phyloP scores from a whole-genome alignment of 1,139 yeast genomes.

The Yarrowia galli region DNA sequence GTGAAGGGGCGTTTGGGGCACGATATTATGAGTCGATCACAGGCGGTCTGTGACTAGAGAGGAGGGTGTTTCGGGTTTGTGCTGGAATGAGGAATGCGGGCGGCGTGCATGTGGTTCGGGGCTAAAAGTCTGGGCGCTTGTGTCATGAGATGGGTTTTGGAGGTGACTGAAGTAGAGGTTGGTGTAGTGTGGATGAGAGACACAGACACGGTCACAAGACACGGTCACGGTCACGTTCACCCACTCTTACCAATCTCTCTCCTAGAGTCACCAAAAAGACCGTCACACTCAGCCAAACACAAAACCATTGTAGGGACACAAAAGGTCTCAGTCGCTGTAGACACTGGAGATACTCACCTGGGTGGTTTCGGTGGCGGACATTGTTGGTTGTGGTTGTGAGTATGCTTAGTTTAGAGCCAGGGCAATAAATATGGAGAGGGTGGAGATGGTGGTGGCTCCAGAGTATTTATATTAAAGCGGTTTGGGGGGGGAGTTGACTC shows the following conservation, averaged over 20 bases:
- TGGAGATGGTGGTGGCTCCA: neutral
- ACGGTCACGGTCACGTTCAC: no score
- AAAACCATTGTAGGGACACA: no score
- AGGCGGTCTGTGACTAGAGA: neutral
- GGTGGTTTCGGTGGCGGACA: slow-evolving; percentile 32
- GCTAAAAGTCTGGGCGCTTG: slow-evolving; percentile 8
- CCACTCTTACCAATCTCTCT: no score
- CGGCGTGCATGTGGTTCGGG: slow-evolving; percentile 1
- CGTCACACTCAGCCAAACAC: no score
- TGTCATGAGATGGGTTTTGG: no score
- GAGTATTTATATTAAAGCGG: slow-evolving; percentile 24
- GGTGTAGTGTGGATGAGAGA: no score
- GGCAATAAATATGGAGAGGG: slow-evolving; percentile 31
- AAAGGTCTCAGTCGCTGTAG: no score
- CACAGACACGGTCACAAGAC: no score
- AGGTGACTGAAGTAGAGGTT: no score
- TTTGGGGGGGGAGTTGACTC: neutral
- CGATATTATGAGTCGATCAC: neutral
- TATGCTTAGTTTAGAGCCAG: slow-evolving; percentile 30
- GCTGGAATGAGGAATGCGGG: neutral
- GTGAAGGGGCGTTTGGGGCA: neutral
- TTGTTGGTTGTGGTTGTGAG: slow-evolving; percentile 21
- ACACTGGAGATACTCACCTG: slow-evolving; percentile 33
- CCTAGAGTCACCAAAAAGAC: no score
- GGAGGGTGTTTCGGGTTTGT: neutral